Evolutionary conservation across 495 filamentous ascomycete species (phyloP).

Genomic region (Neurospora sp.): DNA sequence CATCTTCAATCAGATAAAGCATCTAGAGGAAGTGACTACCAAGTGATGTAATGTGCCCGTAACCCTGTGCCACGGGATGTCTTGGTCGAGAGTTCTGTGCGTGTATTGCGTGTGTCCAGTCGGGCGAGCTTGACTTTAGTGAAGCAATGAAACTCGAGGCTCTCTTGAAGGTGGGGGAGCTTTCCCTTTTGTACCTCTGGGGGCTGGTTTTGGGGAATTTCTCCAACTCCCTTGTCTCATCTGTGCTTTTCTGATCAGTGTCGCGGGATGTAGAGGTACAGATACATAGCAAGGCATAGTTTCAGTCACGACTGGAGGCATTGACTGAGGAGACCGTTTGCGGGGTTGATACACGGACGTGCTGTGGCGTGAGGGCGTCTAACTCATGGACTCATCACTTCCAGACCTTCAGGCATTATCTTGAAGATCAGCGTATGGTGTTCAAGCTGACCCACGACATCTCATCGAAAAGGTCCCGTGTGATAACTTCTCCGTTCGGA

Average conservation of each 20-base stretch:
- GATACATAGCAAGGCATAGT: not conserved
- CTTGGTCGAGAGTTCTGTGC: not conserved
- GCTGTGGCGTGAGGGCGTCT: not conserved
- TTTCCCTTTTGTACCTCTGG: not conserved
- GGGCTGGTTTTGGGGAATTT: not conserved
- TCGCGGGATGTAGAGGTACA: not conserved
- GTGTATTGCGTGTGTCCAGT: not conserved
- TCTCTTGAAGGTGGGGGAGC: not conserved
- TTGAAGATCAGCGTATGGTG: not conserved
- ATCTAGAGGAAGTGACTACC: not conserved
- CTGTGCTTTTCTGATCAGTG: not conserved
- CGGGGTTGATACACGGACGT: not conserved
- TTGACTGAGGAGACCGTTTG: not conserved
- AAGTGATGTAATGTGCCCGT: not conserved
- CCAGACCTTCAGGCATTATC: not conserved
- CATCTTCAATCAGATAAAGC: not conserved
- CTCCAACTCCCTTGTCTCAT: not conserved
- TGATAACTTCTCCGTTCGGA: not conserved
- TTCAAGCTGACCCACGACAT: not conserved
- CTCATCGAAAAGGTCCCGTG: not conserved
- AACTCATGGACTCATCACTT: not conserved
- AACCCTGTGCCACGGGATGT: not conserved
- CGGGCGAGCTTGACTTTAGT: not conserved
- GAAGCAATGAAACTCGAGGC: not conserved
- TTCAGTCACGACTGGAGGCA: not conserved